Conservation (phyloP, 192 early-diverging fungal species). For the Entophlyctis helioformis region DNA sequence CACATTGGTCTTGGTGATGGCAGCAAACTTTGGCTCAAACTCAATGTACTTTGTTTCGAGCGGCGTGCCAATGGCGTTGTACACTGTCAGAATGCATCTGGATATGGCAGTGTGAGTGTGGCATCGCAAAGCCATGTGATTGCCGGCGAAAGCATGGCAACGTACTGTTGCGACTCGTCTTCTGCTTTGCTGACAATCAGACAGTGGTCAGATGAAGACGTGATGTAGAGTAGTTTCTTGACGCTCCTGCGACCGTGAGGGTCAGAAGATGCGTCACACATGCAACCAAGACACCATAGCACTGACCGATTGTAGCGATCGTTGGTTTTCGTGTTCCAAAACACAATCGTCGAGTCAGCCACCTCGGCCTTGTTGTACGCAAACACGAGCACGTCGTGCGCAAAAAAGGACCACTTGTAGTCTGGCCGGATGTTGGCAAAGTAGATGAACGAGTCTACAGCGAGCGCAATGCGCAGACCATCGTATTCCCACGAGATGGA, state of each 20-base stretch:
- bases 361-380: slow-evolving; percentile 26
- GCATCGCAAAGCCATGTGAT: too few species aligned
- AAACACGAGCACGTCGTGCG: slow-evolving; percentile 36
- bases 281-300: too few species aligned
- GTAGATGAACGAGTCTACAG: slow-evolving; percentile 49
- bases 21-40: slow-evolving; percentile 30
- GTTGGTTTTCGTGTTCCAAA: slow-evolving; percentile 46
- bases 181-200: slow-evolving; percentile 33
- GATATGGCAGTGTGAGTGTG: background rate
- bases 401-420: slow-evolving; percentile 39
- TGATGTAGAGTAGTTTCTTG: slow-evolving; percentile 24
- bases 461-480: slow-evolving; percentile 41
- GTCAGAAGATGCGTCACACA: too few species aligned
- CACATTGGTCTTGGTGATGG: slow-evolving; percentile 30
- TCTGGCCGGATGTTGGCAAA: slow-evolving; percentile 49
- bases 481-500: slow-evolving; percentile 46
- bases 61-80: slow-evolving; percentile 43
- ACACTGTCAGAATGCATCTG: slow-evolving; percentile 31
- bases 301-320: too few species aligned
- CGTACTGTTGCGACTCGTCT: slow-evolving; percentile 5
- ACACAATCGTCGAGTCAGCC: slow-evolving; percentile 26
- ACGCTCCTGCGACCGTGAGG: slow-evolving; percentile 20
- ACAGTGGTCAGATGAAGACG: slow-evolving; percentile 31
- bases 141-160: too few species aligned
- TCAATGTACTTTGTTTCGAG: slow-evolving; percentile 37